Conservation (phyloP, 2,329 filamentous ascomycete species). For the Colletotrichum eleusines region DNA sequence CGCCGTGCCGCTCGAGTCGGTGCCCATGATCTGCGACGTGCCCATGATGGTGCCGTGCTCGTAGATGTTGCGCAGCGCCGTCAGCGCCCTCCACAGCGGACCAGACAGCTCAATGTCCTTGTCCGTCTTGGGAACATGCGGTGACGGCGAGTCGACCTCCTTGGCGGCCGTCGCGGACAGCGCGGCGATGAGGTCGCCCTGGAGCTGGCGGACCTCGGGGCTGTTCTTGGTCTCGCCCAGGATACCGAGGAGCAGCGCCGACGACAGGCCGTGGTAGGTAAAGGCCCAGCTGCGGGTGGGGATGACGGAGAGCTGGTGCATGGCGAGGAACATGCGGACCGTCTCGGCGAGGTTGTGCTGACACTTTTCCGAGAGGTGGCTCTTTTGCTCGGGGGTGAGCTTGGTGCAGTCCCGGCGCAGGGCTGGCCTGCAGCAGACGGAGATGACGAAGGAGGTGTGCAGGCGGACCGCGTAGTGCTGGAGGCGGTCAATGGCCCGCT, state of each 20-base stretch:
- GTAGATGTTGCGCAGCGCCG: conserved; percentile 74
- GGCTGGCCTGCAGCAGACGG: conserved; percentile 73
- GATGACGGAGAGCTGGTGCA: conserved; percentile 76
- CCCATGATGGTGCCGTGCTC: conserved; percentile 71
- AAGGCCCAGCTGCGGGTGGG: conserved; percentile 77
- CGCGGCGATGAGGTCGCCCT: conserved; percentile 73
- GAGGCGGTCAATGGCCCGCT: conserved; percentile 71
- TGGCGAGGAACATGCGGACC: conserved; percentile 76
- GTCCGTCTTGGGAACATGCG: conserved; percentile 66
- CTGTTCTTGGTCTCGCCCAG: conserved; percentile 73
- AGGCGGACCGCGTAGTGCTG: conserved; percentile 75
- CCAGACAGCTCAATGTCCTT: conserved; percentile 73
- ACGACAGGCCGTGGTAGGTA: conserved; percentile 75
- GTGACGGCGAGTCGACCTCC: conserved; percentile 66
- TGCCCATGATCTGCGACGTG: conserved; percentile 60
- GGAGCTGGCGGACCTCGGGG: conserved; percentile 71
- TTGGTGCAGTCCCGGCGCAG: conserved; percentile 65
- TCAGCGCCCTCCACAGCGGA: conserved; percentile 70
- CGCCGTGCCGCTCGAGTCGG: conserved; percentile 57
- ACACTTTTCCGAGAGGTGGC: conserved; percentile 67
- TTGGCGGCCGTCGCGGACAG: conserved; percentile 74
- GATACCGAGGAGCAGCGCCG: conserved; percentile 73
- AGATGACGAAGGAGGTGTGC: conserved; percentile 74
- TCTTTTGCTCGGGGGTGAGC: conserved; percentile 66
- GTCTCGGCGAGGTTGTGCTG: conserved; percentile 73